A percentile compares a stretch with the other conserved stretches of the same genome.
These are phyloP conservation scores for Coniella vitis DNA, from an alignment of 2,329 filamentous ascomycete genomes.

Conservation along the genomic window DNA sequence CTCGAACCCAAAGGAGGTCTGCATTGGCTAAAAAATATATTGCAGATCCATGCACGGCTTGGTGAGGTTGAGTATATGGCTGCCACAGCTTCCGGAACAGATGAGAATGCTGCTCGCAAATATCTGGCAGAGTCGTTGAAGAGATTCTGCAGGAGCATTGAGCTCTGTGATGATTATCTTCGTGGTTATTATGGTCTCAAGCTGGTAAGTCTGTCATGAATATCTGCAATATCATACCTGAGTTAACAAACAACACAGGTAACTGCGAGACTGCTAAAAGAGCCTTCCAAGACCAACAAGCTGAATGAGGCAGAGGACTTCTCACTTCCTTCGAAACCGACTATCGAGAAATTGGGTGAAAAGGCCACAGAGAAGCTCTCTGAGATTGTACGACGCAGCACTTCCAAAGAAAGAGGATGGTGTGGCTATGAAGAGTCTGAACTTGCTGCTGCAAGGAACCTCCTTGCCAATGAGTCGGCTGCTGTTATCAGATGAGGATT, in stretches of 20 bases:
- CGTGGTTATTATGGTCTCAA: slow-evolving; percentile 91
- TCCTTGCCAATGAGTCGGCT: slow-evolving; percentile 50
- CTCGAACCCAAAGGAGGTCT: slow-evolving; percentile 20
- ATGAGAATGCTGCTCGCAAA: slow-evolving; percentile 36
- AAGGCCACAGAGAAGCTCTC: slow-evolving; percentile 66
- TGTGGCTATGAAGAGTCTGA: slow-evolving; percentile 67
- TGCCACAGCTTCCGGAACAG: slow-evolving; percentile 33
- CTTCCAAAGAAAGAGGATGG: slow-evolving; percentile 58
- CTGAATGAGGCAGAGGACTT: slow-evolving; percentile 43
- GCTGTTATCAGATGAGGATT: slow-evolving; percentile 37
- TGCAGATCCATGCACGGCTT: slow-evolving; percentile 74
- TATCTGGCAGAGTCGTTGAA: slow-evolving; percentile 68
- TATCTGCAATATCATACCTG: neutral
- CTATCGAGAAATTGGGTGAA: slow-evolving; percentile 62
- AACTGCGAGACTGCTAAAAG: slow-evolving; percentile 42
- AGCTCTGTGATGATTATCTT: slow-evolving; percentile 88
- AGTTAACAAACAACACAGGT: slow-evolving; percentile 32
- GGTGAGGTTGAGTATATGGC: slow-evolving; percentile 79
- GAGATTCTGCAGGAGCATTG: slow-evolving; percentile 83
- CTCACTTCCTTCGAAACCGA: slow-evolving; percentile 47
- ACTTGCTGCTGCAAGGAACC: slow-evolving; percentile 61
- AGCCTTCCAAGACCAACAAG: slow-evolving; percentile 36
- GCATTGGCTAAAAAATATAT: neutral
- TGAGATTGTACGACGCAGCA: slow-evolving; percentile 64
- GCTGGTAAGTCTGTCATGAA: slow-evolving; percentile 44